Percentiles rank a stretch among this genome's conserved stretches.
These are phyloP conservation scores for Digitaria exilis DNA, from an alignment of 202 grass and related monocot genomes.

Conservation along the genomic window DNA sequence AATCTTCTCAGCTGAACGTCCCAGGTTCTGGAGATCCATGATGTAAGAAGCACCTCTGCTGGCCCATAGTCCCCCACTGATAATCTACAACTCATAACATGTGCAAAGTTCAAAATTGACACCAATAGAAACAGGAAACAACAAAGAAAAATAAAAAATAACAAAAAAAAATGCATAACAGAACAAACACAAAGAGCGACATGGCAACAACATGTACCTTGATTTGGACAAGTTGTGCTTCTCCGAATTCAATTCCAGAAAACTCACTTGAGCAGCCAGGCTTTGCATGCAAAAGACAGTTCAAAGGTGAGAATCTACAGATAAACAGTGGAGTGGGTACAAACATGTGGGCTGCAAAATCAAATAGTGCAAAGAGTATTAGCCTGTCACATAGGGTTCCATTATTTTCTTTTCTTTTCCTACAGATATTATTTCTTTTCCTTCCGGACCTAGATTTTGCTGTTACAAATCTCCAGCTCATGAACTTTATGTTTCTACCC, in stretches of 20 bases:
- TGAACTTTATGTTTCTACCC: not conserved
- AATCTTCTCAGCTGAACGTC: constrained; percentile 68
- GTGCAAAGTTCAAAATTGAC: constrained; percentile 13
- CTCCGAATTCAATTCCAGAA: constrained; percentile 77
- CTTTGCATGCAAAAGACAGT: constrained; percentile 57
- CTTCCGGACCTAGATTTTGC: not conserved
- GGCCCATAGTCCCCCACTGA: constrained; percentile 80
- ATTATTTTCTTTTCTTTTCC: constrained; percentile 11
- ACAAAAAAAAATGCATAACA: not conserved
- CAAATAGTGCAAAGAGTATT: constrained; percentile 3
- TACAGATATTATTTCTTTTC: constrained; percentile 4
- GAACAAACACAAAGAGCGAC: constrained; percentile 3
- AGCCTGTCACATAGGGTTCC: not conserved
- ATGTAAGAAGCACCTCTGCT: constrained; percentile 65
- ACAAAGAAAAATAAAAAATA: constrained; percentile 8
- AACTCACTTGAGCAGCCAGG: constrained; percentile 93
- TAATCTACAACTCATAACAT: constrained; percentile 60
- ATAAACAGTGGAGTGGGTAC: constrained; percentile 10
- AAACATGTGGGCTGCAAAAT: not conserved
- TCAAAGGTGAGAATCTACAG: constrained; percentile 34
- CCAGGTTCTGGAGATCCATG: constrained; percentile 62
- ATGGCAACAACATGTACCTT: constrained; percentile 60
- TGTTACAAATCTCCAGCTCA: not conserved
- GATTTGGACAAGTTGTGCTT: constrained; percentile 97
- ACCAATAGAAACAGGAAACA: constrained; percentile 5